Percentiles rank a stretch among this genome's conserved stretches.
phyloP scores from a whole-genome alignment of 2,329 filamentous ascomycete species.

The Aspergillus sojae region DNA sequence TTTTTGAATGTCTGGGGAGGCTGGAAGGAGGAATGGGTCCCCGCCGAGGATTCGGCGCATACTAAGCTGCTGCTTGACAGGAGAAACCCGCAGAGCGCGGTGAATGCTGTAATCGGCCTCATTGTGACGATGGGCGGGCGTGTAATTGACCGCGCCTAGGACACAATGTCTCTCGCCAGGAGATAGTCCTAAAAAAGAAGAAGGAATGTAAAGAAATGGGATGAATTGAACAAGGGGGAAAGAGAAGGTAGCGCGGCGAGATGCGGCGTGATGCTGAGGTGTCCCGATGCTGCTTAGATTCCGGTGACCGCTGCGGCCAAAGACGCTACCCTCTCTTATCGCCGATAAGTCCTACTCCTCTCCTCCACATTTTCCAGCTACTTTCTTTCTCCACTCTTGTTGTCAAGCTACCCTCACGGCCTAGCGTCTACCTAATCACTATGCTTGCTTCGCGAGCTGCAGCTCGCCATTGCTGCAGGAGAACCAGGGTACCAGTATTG shows the following conservation, averaged over 20 bases:
- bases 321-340: constrained; percentile 15
- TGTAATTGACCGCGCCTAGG: constrained; percentile 30
- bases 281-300: constrained; percentile 33
- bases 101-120: constrained; percentile 42
- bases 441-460: constrained; percentile 28
- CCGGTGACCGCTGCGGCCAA: constrained; percentile 41
- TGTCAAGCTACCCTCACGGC: constrained; percentile 12
- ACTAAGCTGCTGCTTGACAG: constrained; percentile 37
- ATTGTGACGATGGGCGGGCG: constrained; percentile 37
- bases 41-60: constrained; percentile 34
- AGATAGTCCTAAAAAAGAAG: constrained; percentile 19
- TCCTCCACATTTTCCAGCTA: constrained; percentile 1
- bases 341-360: constrained; percentile 8
- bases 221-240: constrained; percentile 1
- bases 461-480: constrained; percentile 22
- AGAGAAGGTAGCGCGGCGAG: constrained; percentile 13
- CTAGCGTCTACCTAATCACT: background rate
- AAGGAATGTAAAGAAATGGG: constrained; percentile 15
- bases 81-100: constrained; percentile 39
- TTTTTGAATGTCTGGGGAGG: constrained; percentile 94
- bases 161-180: constrained; percentile 21
- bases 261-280: constrained; percentile 39
- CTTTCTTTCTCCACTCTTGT: constrained; percentile 27
- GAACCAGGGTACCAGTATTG: constrained; percentile 13
- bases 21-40: constrained; percentile 60